Evolutionary conservation across 345 rosid species (phyloP).

Genomic region (Sisymbrium altissimum): DNA sequence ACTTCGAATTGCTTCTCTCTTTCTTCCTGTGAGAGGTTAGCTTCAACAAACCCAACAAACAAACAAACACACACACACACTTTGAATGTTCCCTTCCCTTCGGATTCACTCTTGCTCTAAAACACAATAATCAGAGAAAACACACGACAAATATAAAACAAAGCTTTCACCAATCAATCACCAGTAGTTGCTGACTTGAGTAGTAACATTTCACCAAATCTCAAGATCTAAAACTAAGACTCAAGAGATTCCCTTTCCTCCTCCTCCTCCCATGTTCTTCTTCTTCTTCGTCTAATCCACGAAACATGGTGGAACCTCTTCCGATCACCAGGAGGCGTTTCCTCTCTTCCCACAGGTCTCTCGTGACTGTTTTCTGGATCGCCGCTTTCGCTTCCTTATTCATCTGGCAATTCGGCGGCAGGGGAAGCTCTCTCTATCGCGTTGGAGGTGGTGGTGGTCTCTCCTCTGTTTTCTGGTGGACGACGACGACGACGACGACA

Average conservation of each 20-base stretch:
- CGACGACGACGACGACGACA: slow-evolving; percentile 10
- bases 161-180: background rate
- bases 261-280: background rate
- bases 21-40: too few relatives aligned
- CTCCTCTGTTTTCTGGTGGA: slow-evolving; percentile 41
- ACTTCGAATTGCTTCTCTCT: too few relatives aligned
- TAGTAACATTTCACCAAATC: slow-evolving; percentile 22
- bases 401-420: slow-evolving; percentile 65
- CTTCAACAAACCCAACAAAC: background rate
- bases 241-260: background rate
- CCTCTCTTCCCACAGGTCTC: slow-evolving; percentile 71
- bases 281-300: too few relatives aligned
- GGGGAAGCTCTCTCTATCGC: slow-evolving; percentile 21
- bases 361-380: slow-evolving; percentile 74
- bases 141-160: background rate
- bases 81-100: background rate
- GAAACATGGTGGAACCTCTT: slow-evolving; percentile 51
- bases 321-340: slow-evolving; percentile 46
- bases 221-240: background rate
- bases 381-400: slow-evolving; percentile 71
- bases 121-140: background rate
- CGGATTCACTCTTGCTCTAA: slow-evolving; percentile 15
- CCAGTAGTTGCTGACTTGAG: background rate
- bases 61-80: slow-evolving; percentile 9
- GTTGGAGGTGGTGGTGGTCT: slow-evolving; percentile 21